These are phyloP conservation scores for Pyrenochaeta sp. DNA, from an alignment of 2,329 filamentous ascomycete genomes.

Conservation along the genomic window DNA sequence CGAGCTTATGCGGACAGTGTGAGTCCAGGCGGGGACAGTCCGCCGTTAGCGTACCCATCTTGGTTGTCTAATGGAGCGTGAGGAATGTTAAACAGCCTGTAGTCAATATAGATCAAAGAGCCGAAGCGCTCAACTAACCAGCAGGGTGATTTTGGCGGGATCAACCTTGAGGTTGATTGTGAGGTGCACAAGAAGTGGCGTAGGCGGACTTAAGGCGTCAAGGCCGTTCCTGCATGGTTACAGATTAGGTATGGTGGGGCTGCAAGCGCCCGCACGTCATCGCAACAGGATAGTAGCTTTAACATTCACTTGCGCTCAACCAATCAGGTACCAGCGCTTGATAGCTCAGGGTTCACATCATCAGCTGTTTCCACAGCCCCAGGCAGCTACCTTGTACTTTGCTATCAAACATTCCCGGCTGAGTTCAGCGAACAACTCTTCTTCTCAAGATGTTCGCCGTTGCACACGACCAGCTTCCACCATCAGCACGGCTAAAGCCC, in stretches of 20 bases:
- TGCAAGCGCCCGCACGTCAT: constrained; percentile 4
- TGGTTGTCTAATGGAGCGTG: constrained; percentile 1
- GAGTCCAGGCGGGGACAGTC: constrained; percentile 46
- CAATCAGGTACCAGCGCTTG: background rate
- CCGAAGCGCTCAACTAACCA: background rate
- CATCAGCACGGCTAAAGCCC: background rate
- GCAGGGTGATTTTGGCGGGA: background rate
- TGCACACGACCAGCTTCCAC: background rate
- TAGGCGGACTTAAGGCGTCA: background rate
- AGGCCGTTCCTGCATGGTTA: background rate
- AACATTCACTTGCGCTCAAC: background rate
- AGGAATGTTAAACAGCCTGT: background rate
- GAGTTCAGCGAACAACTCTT: background rate
- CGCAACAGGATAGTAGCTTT: constrained; percentile 48
- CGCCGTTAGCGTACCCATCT: constrained; percentile 53
- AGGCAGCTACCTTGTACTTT: background rate
- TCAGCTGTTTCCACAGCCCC: background rate
- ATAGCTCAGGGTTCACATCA: constrained; percentile 2
- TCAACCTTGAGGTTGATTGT: background rate
- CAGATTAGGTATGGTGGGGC: background rate
- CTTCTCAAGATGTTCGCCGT: constrained; percentile 2
- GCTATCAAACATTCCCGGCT: background rate
- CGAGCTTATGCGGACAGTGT: constrained; percentile 54
- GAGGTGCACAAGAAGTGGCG: background rate
- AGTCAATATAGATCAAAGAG: background rate